Conservation (phyloP, 2,329 filamentous ascomycete species). For the Microdochium bolleyi region DNA sequence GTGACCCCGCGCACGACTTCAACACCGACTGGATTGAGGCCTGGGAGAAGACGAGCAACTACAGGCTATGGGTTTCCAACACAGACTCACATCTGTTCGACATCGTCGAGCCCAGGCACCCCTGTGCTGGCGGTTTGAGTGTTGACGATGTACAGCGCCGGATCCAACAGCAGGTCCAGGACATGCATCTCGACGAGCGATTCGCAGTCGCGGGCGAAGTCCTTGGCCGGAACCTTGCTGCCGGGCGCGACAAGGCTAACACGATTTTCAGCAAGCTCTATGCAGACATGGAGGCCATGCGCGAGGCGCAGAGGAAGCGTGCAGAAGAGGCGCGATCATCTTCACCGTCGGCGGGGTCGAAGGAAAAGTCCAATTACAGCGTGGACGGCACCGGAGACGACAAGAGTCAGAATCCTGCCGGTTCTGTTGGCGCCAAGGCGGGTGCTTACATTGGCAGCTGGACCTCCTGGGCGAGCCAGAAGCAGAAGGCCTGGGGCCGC, state of each 20-base stretch:
- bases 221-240: constrained; percentile 81
- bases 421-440: constrained; percentile 46
- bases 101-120: constrained; percentile 86
- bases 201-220: constrained; percentile 78
- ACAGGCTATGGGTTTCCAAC: constrained; percentile 74
- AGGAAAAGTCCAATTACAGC: constrained; percentile 15
- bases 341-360: constrained; percentile 3
- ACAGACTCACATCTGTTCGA: constrained; percentile 88
- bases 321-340: constrained; percentile 43
- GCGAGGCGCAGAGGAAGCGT: constrained; percentile 62
- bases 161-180: constrained; percentile 84
- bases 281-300: constrained; percentile 77
- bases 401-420: constrained; percentile 36
- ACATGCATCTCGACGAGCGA: constrained; percentile 87
- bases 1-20: constrained; percentile 81
- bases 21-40: constrained; percentile 76
- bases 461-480: constrained; percentile 67
- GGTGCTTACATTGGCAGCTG: constrained; percentile 61
- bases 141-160: constrained; percentile 92
- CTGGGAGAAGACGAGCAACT: constrained; percentile 86
- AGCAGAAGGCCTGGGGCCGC: constrained; percentile 47
- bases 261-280: constrained; percentile 83
- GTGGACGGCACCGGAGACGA: constrained; percentile 22
- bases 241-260: constrained; percentile 80
- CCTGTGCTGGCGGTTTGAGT: constrained; percentile 83